Evolutionary conservation across 345 rosid genomes (phyloP), one percentile per base, ranked within the genome.

Genomic region (Lumnitzera littorea): DNA sequence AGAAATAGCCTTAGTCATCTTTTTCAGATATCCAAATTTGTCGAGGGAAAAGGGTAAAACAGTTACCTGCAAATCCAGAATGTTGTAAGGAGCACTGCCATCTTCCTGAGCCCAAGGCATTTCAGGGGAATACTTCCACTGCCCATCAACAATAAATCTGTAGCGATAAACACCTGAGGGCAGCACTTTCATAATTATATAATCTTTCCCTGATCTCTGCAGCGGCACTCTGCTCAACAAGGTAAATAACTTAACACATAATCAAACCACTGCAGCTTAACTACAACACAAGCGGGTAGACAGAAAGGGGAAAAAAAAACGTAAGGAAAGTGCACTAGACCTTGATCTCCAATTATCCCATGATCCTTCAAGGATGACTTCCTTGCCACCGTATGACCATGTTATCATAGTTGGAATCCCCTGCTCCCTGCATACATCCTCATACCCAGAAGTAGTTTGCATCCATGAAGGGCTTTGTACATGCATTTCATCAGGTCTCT

Each of bases 281-380:
- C 49, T 54, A 15, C 63, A 51, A 68, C 14, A 51, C 12, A 10
- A 24, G 50, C 24, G 41, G 23, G 17, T 57, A 49, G 53, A 15
- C 13, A 9, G 48, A 7, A 48, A 12, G 29, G 3, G 41, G 4
- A 49, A 41, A 50, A 8, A 8, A 15, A 31, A 50, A 25, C 49
- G 49, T 53, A 49, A 53, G 20, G 48, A 25, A n/a, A n/a, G 20
- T 3, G 60, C 43, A 43, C 51, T 56, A 10, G 66, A 84, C 96
- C 99, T 95, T 15, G 76, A 72, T 71, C 72, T 86, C 97, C 97
- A 91, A 73, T 86, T 76, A 64, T 95, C 97, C 99, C 99, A 95
- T 12, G 99, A 95, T 53, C 99, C 99, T 74, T 88, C 96, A 13
- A 91, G 92, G 66, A 85, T 79, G 31, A 91, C 91, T 23, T 83